phyloP scores from a whole-genome alignment of 1,139 yeast species.

The Sugiyamaella novakii region DNA sequence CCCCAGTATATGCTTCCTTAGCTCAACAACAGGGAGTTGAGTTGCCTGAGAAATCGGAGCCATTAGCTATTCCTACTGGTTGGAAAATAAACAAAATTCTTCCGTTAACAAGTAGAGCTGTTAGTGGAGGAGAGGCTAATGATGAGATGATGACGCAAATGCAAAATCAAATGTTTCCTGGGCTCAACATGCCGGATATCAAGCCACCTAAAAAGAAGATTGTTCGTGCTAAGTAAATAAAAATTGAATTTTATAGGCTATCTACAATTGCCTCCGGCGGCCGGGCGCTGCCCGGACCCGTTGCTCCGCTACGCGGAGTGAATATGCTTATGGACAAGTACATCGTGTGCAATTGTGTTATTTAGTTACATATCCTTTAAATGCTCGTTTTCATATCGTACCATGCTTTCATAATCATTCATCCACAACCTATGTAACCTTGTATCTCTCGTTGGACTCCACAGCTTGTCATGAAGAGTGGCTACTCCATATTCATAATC shows the following conservation, averaged over 20 bases:
- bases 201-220: slow-evolving; percentile 36
- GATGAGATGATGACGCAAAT: slow-evolving; percentile 58
- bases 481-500: slow-evolving; percentile 24
- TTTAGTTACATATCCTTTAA: no score
- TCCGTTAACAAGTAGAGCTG: slow-evolving; percentile 77
- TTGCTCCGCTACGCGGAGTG: no score
- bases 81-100: slow-evolving; percentile 82
- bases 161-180: slow-evolving; percentile 40
- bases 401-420: slow-evolving; percentile 13
- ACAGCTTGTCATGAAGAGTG: slow-evolving; percentile 24
- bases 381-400: slow-evolving; percentile 1
- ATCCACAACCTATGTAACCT: slow-evolving; percentile 16
- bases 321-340: no score
- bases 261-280: background rate
- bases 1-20: slow-evolving; percentile 55
- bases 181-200: slow-evolving; percentile 33
- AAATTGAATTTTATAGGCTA: background rate
- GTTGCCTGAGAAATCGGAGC: slow-evolving; percentile 56
- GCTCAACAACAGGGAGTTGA: slow-evolving; percentile 49
- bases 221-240: slow-evolving; percentile 9
- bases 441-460: slow-evolving; percentile 12
- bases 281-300: background rate
- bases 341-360: no score
- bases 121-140: slow-evolving; percentile 84
- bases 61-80: slow-evolving; percentile 78